Evolutionary conservation across 768 basidiomycete genomes (phyloP), one percentile per base, ranked within the genome.

Genomic region (Tulasnella sp.): DNA sequence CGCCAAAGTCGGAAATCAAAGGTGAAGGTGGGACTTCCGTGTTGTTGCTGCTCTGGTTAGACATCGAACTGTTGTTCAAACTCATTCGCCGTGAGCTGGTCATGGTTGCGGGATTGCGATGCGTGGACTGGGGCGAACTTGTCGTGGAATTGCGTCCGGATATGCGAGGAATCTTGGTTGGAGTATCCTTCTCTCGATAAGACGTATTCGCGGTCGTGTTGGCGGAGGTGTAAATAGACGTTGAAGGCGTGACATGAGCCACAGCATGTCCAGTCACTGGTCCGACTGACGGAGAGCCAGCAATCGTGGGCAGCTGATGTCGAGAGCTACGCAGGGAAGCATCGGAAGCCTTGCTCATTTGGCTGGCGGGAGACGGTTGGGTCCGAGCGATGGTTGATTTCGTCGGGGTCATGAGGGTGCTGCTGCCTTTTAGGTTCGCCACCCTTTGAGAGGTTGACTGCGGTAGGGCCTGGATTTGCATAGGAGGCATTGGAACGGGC

Each of bases 91-190:
- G 91, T 81, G 88, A 42, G 28, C 69, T 89, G 76, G 90, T 85
- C 54, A 84, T 84, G 11, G 84, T 83, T 2, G 85, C 82, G 24
- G 88, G 87, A 24, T 90, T 88, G n/a, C 88, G 87, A 83, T 92
- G 92, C 78, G 91, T 81, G 0, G 80, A 85, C 64, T 93, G 89
- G 20, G 95, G 95, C 9, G 94, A 94, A 73, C 90, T 89, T 77
- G 89, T 90, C 14, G 93, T 91, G 6, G 95, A 94, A 2, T 93
- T 92, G 46, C 93, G 90, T 84, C 94, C 94, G n/a, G 94, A 93
- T 58, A 97, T 96, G 37, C 95, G 93, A 73, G 95, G 95, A 83
- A 96, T 97, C 87, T 96, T 96, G 28, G 95, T 97, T 3, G 95
- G 95, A 0, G 96, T 96, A 84, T 95, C 95, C 86, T 96, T 96